These are phyloP conservation scores for Eragrostis tef DNA, from an alignment of 202 grass and related monocot species.

Conservation along the genomic window DNA sequence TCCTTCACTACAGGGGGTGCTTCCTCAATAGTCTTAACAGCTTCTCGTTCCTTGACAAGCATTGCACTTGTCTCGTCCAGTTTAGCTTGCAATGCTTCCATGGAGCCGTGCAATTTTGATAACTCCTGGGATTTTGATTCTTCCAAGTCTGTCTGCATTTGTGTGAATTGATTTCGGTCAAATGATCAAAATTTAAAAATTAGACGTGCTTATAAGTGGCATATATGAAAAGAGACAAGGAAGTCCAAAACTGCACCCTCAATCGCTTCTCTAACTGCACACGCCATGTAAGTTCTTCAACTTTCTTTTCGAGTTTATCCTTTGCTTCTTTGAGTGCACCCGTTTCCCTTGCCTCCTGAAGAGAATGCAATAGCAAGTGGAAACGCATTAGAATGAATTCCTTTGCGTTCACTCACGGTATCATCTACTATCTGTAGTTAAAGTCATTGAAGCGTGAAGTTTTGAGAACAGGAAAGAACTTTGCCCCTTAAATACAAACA, in stretches of 20 bases:
- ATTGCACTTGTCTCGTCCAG: conserved; percentile 75
- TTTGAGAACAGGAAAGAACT: background rate
- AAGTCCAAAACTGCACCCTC: conserved; percentile 68
- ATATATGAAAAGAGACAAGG: conserved; percentile 33
- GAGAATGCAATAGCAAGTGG: conserved; percentile 37
- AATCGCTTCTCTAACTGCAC: conserved; percentile 91
- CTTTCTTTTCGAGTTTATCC: conserved; percentile 99
- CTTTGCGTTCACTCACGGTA: conserved; percentile 7
- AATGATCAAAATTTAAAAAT: conserved; percentile 45
- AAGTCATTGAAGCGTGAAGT: background rate
- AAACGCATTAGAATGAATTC: conserved; percentile 41
- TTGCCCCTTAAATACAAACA: conserved; percentile 23
- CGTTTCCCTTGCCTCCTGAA: conserved; percentile 96
- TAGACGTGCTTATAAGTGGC: conserved; percentile 22
- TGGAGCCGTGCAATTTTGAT: conserved; percentile 78
- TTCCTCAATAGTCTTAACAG: conserved; percentile 70
- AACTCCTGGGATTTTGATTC: conserved; percentile 86
- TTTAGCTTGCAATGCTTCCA: conserved; percentile 86
- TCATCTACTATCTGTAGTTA: conserved; percentile 20
- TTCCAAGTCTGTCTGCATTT: conserved; percentile 80
- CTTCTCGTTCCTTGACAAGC: conserved; percentile 83
- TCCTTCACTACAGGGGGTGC: conserved; percentile 84
- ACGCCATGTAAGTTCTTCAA: conserved; percentile 98
- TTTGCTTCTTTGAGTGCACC: conserved; percentile 98
- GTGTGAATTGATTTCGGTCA: conserved; percentile 52